Evolutionary conservation across 1,284 basidiomycete species (phyloP).

Genomic region (Lentinula novae-zelandiae): DNA sequence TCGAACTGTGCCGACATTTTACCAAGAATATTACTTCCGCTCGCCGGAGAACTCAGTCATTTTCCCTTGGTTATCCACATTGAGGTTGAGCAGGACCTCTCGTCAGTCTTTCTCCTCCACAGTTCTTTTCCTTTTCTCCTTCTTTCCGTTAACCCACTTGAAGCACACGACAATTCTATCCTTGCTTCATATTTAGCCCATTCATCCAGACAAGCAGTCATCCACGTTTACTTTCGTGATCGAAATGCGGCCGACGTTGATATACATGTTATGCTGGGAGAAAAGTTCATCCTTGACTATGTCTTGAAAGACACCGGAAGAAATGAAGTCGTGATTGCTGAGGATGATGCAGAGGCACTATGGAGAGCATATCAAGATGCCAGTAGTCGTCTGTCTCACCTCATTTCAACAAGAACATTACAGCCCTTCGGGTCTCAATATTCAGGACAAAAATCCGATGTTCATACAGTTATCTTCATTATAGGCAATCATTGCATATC

Average conservation of each 20-base stretch:
- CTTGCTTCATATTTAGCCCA: slow-evolving; percentile 50
- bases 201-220: slow-evolving; percentile 26
- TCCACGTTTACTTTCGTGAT: not conserved
- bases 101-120: slow-evolving; percentile 55
- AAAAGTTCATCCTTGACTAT: not conserved
- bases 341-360: not conserved
- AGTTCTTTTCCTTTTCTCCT: slow-evolving; percentile 60
- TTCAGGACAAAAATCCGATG: slow-evolving; percentile 25
- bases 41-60: slow-evolving; percentile 52
- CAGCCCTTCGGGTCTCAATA: not conserved
- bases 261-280: not conserved
- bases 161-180: slow-evolving; percentile 71
- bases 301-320: not conserved
- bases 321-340: not conserved
- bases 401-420: not conserved
- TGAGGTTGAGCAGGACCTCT: slow-evolving; percentile 48
- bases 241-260: not conserved
- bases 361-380: not conserved
- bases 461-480: slow-evolving; percentile 68
- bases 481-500: slow-evolving; percentile 53
- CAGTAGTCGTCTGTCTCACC: not conserved
- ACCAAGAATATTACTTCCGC: slow-evolving; percentile 47
- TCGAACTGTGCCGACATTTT: slow-evolving; percentile 41
- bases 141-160: slow-evolving; percentile 56
- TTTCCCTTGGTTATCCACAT: slow-evolving; percentile 58